These are phyloP conservation scores for Candida anglica DNA, from an alignment of 805 yeast genomes.

Conservation along the genomic window DNA sequence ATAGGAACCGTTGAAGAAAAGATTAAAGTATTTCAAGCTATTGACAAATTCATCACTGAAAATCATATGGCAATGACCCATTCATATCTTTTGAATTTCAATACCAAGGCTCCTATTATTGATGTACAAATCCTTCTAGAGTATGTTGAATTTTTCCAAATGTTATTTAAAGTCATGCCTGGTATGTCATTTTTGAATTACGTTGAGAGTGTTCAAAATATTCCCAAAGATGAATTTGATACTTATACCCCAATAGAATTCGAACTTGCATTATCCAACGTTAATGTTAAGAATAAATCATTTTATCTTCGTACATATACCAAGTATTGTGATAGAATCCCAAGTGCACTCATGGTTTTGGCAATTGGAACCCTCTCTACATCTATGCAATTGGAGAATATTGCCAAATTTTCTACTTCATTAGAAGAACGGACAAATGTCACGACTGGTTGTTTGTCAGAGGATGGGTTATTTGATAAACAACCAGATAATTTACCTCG, in stretches of 20 bases:
- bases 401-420: conserved; percentile 22
- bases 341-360: conserved; percentile 23
- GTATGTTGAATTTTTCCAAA: conserved; percentile 20
- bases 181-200: conserved; percentile 12
- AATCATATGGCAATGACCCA: conserved; percentile 16
- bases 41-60: conserved; percentile 17
- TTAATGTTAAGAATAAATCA: conserved; percentile 13
- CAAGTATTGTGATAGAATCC: conserved; percentile 18
- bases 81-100: conserved; percentile 27
- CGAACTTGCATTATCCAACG: conserved; percentile 10
- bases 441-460: conserved; percentile 16
- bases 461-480: conserved; percentile 8
- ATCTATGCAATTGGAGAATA: conserved; percentile 28
- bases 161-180: conserved; percentile 14
- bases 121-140: conserved; percentile 27
- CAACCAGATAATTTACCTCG: conserved; percentile 8
- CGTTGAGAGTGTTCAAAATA: conserved; percentile 10
- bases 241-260: conserved; percentile 8
- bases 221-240: conserved; percentile 3
- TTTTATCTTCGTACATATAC: conserved; percentile 16
- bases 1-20: conserved; percentile 9
- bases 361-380: conserved; percentile 30
- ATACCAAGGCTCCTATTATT: conserved; percentile 29
- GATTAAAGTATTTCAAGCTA: conserved; percentile 5
- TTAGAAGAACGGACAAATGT: conserved; percentile 22